Conservation (phyloP, 805 yeast species). For the Sugiyamaella boreocaroliniensis region DNA sequence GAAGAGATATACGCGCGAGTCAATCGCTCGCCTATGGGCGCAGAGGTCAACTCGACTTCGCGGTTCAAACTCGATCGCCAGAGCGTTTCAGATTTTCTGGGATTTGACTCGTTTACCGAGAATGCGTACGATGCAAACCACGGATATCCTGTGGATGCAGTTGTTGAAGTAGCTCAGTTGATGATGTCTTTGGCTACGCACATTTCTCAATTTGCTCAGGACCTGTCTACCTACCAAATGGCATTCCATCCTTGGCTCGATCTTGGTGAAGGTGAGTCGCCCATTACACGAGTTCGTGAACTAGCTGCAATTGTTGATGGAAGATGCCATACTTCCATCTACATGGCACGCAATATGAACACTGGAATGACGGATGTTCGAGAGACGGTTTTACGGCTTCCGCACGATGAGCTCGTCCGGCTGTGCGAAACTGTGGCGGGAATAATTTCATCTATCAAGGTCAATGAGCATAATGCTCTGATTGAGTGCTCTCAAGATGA, state of each 20-base stretch:
- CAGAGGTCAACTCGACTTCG: slow-evolving; percentile 9
- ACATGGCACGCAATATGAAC: slow-evolving; percentile 5
- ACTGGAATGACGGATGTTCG: slow-evolving; percentile 10
- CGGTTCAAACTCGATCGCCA: slow-evolving; percentile 8
- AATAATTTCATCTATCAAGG: not conserved
- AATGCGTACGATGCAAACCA: slow-evolving; percentile 11
- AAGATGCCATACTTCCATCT: not conserved
- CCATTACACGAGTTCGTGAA: not conserved
- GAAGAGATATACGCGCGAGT: slow-evolving; percentile 8
- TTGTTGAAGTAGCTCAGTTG: slow-evolving; percentile 5
- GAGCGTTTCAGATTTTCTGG: slow-evolving; percentile 3
- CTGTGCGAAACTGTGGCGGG: not conserved
- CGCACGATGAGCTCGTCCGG: not conserved
- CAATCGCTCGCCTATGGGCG: slow-evolving; percentile 8
- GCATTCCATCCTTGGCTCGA: slow-evolving; percentile 6
- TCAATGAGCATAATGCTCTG: not conserved
- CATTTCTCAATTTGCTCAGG: slow-evolving; percentile 5
- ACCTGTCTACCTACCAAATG: slow-evolving; percentile 1
- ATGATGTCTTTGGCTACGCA: slow-evolving; percentile 1
- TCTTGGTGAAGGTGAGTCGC: not conserved
- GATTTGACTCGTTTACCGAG: slow-evolving; percentile 8
- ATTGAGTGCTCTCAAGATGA: not conserved
- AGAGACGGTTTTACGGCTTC: slow-evolving; percentile 5
- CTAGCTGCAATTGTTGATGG: slow-evolving; percentile 5
- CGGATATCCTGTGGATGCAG: slow-evolving; percentile 5